Percentiles rank a stretch among this genome's conserved stretches.
These are phyloP conservation scores for Cyanodermella asteris DNA, from an alignment of 2,329 filamentous ascomycete genomes.

Conservation along the genomic window DNA sequence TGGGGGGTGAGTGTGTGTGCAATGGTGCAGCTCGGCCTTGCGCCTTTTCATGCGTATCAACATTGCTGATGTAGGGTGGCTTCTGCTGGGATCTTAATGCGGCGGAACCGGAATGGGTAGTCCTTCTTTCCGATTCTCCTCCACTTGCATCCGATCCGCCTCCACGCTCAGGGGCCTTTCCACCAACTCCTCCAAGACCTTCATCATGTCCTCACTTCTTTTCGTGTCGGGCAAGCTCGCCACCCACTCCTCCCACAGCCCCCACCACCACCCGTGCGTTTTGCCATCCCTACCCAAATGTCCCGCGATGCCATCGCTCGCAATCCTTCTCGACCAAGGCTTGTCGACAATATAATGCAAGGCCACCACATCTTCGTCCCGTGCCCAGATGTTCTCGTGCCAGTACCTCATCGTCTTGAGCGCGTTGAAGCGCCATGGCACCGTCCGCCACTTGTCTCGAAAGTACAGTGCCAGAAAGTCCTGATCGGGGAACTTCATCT, in stretches of 20 bases:
- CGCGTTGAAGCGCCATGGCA: conserved; percentile 30
- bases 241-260: conserved; percentile 21
- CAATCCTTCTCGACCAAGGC: conserved; percentile 26
- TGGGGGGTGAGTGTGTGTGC: no score
- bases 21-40: no score
- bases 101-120: conserved; percentile 5
- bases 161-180: conserved; percentile 4
- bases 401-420: conserved; percentile 32
- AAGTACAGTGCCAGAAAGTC: conserved; percentile 31
- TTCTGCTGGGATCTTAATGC: no score
- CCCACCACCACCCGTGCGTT: conserved; percentile 33
- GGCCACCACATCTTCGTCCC: conserved; percentile 24
- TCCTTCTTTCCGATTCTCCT: conserved; percentile 5
- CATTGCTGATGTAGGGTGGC: no score
- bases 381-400: conserved; percentile 29
- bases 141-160: conserved; percentile 5
- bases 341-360: conserved; percentile 35
- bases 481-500: conserved; percentile 30
- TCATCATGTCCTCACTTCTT: conserved; percentile 7
- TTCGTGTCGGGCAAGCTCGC: conserved; percentile 11
- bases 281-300: conserved; percentile 28
- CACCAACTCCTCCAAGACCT: conserved; percentile 5
- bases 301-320: conserved; percentile 21
- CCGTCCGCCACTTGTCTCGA: conserved; percentile 18
- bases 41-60: no score